These are phyloP conservation scores for Saccharata proteae DNA, from an alignment of 2,329 filamentous ascomycete genomes.

Conservation along the genomic window DNA sequence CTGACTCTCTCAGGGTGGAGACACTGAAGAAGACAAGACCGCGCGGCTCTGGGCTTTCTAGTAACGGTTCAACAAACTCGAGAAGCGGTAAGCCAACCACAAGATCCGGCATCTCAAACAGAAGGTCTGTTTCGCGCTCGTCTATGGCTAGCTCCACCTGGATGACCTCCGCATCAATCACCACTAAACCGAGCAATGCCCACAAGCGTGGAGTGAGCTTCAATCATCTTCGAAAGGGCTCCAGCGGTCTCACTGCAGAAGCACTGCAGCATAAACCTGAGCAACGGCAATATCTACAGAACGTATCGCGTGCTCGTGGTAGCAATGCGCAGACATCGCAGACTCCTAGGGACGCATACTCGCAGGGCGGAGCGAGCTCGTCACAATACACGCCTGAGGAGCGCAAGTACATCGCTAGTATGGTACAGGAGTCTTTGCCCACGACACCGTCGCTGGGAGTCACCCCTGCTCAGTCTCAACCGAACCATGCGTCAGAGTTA, in stretches of 20 bases:
- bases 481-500: no score
- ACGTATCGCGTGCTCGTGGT: no score
- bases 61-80: constrained; percentile 17
- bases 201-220: constrained; percentile 54
- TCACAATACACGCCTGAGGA: no score
- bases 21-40: constrained; percentile 24
- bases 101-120: constrained; percentile 13
- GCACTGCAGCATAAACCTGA: constrained; percentile 19
- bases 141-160: constrained; percentile 33
- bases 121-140: constrained; percentile 22
- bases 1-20: constrained; percentile 30
- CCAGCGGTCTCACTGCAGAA: constrained; percentile 26
- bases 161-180: constrained; percentile 36
- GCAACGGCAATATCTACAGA: constrained; percentile 17
- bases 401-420: no score
- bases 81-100: constrained; percentile 18
- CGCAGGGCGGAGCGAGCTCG: no score
- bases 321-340: no score
- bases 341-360: no score
- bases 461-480: no score
- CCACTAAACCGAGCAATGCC: constrained; percentile 37
- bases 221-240: constrained; percentile 39
- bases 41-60: constrained; percentile 19
- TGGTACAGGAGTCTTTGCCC: no score
- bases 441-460: no score